Percentiles rank a stretch among this genome's conserved stretches.
Evolutionary conservation across 176 grass and related monocot genomes (phyloP).

Genomic region (Miscanthus lutarioriparius): DNA sequence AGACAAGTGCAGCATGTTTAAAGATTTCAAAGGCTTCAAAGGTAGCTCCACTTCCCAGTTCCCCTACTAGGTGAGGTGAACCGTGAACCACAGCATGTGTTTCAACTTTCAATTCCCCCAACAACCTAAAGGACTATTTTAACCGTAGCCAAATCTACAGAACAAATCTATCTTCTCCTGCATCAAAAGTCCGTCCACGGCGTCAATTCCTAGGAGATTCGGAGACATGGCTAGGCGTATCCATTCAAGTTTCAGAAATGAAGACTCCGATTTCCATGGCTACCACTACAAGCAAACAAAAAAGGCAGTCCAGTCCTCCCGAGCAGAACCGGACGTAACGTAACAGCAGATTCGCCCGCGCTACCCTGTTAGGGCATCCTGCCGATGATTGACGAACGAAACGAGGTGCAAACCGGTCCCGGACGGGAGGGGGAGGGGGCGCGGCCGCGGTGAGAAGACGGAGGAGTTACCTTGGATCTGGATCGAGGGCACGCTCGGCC

Average conservation of each 20-base stretch:
- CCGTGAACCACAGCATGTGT: too few relatives aligned
- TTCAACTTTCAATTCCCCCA: not conserved
- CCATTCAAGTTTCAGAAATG: not conserved
- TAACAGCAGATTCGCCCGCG: not conserved
- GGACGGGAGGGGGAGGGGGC: not conserved
- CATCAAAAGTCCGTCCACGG: not conserved
- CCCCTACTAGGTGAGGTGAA: not conserved
- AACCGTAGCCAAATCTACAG: not conserved
- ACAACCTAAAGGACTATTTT: not conserved
- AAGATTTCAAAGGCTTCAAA: not conserved
- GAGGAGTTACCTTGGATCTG: constrained; percentile 28
- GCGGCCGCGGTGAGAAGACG: not conserved
- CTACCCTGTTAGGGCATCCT: not conserved
- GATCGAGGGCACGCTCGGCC: not conserved
- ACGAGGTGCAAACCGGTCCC: not conserved
- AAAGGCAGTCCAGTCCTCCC: not conserved
- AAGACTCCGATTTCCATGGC: not conserved
- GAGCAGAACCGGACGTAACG: not conserved
- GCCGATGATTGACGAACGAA: too few relatives aligned
- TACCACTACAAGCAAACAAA: not conserved
- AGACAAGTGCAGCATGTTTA: not conserved
- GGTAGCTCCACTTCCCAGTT: not conserved
- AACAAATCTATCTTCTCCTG: not conserved
- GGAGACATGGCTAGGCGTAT: not conserved
- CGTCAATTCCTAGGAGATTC: not conserved